phyloP scores from a whole-genome alignment of 129 eudicot species.

The Logfia minima region DNA sequence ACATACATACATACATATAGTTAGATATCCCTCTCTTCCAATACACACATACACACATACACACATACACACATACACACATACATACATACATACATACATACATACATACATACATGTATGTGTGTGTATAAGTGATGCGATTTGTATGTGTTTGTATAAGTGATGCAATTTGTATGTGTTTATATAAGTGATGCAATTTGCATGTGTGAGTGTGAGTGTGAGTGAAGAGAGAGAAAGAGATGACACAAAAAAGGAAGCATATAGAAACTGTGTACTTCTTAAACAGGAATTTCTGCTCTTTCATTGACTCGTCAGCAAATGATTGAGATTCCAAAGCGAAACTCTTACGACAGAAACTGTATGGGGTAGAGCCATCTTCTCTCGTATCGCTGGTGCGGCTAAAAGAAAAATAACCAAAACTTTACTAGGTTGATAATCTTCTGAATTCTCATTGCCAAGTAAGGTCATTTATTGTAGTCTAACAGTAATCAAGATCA shows the following conservation, averaged over 20 bases:
- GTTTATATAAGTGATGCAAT: background rate
- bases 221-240: background rate
- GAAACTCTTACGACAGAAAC: constrained; percentile 27
- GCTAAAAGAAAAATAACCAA: constrained; percentile 29
- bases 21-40: no score
- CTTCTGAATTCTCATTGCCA: constrained; percentile 3
- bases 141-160: background rate
- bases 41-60: no score
- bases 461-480: constrained; percentile 1
- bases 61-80: no score
- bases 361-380: constrained; percentile 38
- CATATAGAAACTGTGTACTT: constrained; percentile 38
- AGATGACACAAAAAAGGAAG: background rate
- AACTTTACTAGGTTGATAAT: constrained; percentile 19
- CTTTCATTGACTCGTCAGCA: constrained; percentile 40
- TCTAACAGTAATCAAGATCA: constrained; percentile 19
- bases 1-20: no score
- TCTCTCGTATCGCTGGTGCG: constrained; percentile 38
- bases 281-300: constrained; percentile 48
- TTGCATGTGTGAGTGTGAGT: background rate
- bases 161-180: background rate
- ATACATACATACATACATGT: constrained; percentile 8
- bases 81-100: no score
- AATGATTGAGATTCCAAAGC: constrained; percentile 39
- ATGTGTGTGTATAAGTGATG: background rate